Percentiles rank a stretch among this genome's conserved stretches.
Conservation (phyloP, 768 basidiomycete species). For the Mycena crocata region DNA sequence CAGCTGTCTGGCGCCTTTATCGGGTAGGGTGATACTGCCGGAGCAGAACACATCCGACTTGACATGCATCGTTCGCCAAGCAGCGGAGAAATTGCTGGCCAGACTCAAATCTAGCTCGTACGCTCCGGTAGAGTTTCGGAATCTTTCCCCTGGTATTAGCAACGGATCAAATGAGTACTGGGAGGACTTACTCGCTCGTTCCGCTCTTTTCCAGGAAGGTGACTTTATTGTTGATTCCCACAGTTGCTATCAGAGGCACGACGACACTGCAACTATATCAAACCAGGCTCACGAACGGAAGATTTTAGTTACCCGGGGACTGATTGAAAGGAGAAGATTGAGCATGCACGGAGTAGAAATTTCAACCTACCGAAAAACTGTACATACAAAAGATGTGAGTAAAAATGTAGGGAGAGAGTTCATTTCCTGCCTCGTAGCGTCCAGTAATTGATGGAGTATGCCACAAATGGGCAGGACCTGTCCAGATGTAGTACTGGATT, state of each 20-base stretch:
- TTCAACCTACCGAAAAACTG: constrained; percentile 60
- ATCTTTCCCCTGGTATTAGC: too few relatives aligned
- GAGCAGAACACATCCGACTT: constrained; percentile 87
- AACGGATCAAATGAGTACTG: too few relatives aligned
- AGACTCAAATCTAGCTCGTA: constrained; percentile 81
- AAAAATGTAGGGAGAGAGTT: background rate
- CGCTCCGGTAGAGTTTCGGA: constrained; percentile 76
- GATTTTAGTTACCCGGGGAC: constrained; percentile 44
- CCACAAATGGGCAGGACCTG: constrained; percentile 69
- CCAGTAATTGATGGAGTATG: constrained; percentile 68
- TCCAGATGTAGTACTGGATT: constrained; percentile 59
- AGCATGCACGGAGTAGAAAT: background rate
- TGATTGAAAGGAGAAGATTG: constrained; percentile 31
- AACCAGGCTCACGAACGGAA: too few relatives aligned
- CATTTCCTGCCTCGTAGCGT: constrained; percentile 74
- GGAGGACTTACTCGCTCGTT: too few relatives aligned
- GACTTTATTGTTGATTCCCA: constrained; percentile 86
- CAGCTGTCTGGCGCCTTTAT: constrained; percentile 74
- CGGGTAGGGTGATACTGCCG: constrained; percentile 78
- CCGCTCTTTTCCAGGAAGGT: constrained; percentile 84
- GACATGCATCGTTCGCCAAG: constrained; percentile 84
- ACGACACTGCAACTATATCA: constrained; percentile 58
- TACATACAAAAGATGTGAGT: constrained; percentile 4
- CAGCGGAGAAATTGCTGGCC: constrained; percentile 56
- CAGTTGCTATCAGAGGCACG: constrained; percentile 78